A percentile compares a stretch with the other conserved stretches of the same genome.
Evolutionary conservation across 768 basidiomycete species (phyloP).

Genomic region (Russula sp.): DNA sequence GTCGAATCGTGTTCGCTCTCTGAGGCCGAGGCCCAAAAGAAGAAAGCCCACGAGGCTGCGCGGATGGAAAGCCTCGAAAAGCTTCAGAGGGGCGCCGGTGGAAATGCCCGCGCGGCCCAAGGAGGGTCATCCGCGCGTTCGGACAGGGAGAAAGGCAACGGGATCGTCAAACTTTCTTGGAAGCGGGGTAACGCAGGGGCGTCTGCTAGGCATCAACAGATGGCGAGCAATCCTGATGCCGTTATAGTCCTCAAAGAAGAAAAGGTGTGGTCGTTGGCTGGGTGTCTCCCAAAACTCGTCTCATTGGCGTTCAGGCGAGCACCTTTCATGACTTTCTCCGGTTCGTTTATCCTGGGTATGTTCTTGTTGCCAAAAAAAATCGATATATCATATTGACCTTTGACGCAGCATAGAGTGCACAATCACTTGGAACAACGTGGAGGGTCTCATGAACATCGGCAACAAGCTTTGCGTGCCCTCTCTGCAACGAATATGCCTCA

Average conservation of each 20-base stretch:
- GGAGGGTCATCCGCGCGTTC: conserved; percentile 15
- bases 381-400: not conserved
- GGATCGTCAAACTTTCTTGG: conserved; percentile 14
- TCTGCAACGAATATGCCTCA: conserved; percentile 75
- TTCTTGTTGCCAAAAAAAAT: not conserved
- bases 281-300: not conserved
- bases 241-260: conserved; percentile 90
- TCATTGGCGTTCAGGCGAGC: conserved; percentile 44
- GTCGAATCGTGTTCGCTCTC: conserved; percentile 6
- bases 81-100: conserved; percentile 38
- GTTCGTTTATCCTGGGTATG: conserved; percentile 90
- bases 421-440: conserved; percentile 94
- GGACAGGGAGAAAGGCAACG: conserved; percentile 23
- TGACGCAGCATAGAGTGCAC: conserved; percentile 71
- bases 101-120: conserved; percentile 1
- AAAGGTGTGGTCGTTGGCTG: conserved; percentile 41
- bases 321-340: conserved; percentile 93
- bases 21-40: conserved; percentile 38
- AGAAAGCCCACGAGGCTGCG: conserved; percentile 15
- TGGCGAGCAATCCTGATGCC: conserved; percentile 54
- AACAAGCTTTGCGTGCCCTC: conserved; percentile 82
- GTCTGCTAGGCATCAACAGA: conserved; percentile 10
- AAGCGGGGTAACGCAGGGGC: conserved; percentile 8
- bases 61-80: conserved; percentile 51
- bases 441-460: conserved; percentile 84